These are phyloP conservation scores for Bipolaris bicolor DNA, from an alignment of 2,329 filamentous ascomycete species.

Conservation along the genomic window DNA sequence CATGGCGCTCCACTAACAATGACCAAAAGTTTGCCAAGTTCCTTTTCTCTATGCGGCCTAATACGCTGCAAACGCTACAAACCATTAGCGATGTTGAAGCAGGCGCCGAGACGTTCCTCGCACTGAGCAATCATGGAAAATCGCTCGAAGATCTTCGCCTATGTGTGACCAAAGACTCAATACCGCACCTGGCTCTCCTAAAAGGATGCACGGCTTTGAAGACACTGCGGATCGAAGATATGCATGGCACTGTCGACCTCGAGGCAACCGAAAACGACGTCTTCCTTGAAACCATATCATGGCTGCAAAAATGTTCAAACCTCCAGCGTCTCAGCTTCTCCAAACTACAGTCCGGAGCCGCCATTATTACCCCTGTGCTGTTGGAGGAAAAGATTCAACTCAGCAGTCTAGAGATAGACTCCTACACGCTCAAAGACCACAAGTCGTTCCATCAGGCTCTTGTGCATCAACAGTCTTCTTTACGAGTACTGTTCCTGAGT, in stretches of 20 bases:
- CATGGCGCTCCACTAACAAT: conserved; percentile 56
- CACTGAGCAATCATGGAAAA: conserved; percentile 59
- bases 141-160: conserved; percentile 63
- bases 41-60: conserved; percentile 60
- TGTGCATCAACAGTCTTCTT: conserved; percentile 57
- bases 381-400: conserved; percentile 56
- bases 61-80: conserved; percentile 65
- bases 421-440: conserved; percentile 57
- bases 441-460: conserved; percentile 61
- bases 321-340: conserved; percentile 60
- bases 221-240: conserved; percentile 57
- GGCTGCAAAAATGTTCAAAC: conserved; percentile 61
- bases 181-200: conserved; percentile 58
- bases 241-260: conserved; percentile 52
- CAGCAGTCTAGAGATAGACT: conserved; percentile 56
- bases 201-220: conserved; percentile 58
- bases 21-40: conserved; percentile 66
- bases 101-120: conserved; percentile 60
- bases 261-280: conserved; percentile 60
- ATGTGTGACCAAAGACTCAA: conserved; percentile 56
- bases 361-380: conserved; percentile 59
- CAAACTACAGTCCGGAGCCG: conserved; percentile 59
- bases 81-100: conserved; percentile 63
- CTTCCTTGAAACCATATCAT: conserved; percentile 59
- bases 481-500: conserved; percentile 55